Evolutionary conservation across 805 yeast species (phyloP), one percentile per base, ranked within the genome.

Genomic region (Lipomyces lipofer): DNA sequence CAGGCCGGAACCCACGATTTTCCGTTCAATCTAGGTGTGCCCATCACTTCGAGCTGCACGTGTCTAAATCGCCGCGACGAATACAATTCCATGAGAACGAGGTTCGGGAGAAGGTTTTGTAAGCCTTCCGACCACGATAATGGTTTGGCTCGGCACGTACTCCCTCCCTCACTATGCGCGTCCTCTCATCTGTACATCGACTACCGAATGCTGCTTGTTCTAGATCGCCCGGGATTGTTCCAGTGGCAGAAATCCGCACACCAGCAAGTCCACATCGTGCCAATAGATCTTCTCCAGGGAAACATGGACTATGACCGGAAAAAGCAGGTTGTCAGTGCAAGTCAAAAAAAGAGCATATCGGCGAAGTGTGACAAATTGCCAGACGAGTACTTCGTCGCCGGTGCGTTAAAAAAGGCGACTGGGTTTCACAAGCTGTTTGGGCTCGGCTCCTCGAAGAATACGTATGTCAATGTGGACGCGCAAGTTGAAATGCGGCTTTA

Each of bases 341-440:
- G 21, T 15, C 45, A 51, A 19, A 7, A 19, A 19, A 35, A 32
- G 10, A n/a, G 33, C 15, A 19, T 44, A n/a, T 32, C 51, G 7
- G 54, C 52, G 6, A 42, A 33, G 29, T 49, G 40, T 24, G 36
- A 27, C 13, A 46, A 46, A 21, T 43, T 54, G 24, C 54, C 58
- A 15, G 54, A 54, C 15, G 42, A 51, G 29, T 54, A 54, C 33
- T 50, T 54, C 33, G 58, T 49, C 13, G 49, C 48, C 2, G 58
- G 58, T 2, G 51, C 58, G 17, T 19, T 54, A 28, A 43, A 48
- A 12, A 36, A 17, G n/a, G 51, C 54, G 6, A 46, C 58, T 8
- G 45, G 42, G 12, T 22, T 54, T 13, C 54, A 51, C 4, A 28
- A 49, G 42, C 38, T 53, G 10, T 30, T 53, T 48, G 29, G 43